These are phyloP conservation scores for Astrocystis sublimbata DNA, from an alignment of 495 filamentous ascomycete genomes.

Conservation along the genomic window DNA sequence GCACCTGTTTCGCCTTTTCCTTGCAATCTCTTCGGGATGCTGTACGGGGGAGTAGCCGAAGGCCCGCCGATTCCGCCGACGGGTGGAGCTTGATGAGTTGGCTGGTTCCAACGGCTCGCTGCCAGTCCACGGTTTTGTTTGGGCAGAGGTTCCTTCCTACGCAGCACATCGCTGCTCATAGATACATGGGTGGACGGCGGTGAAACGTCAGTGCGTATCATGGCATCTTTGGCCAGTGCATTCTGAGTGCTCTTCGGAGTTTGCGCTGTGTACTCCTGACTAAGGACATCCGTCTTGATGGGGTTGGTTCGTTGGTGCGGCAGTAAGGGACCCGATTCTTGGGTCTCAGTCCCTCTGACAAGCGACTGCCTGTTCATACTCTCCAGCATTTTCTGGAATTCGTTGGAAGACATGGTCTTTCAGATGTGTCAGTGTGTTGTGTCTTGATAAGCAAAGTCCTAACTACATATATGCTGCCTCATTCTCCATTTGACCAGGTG, in stretches of 20 bases:
- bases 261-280: background rate
- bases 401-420: background rate
- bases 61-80: background rate
- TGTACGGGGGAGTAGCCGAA: background rate
- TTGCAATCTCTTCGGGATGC: background rate
- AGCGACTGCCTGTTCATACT: constrained; percentile 8
- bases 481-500: too few relatives aligned
- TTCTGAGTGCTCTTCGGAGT: background rate
- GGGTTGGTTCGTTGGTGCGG: background rate
- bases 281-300: background rate
- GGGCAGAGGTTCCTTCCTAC: background rate
- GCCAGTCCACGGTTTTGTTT: background rate
- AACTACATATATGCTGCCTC: too few relatives aligned
- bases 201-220: background rate
- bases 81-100: background rate
- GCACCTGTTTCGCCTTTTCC: background rate
- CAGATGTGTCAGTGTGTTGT: background rate
- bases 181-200: background rate
- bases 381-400: constrained; percentile 2
- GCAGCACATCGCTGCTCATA: background rate
- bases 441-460: too few relatives aligned
- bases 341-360: background rate
- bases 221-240: background rate
- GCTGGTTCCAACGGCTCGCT: background rate
- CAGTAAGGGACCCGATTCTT: background rate